Evolutionary conservation across 2,329 filamentous ascomycete genomes (phyloP).

Genomic region (Phialemoniopsis sp.): DNA sequence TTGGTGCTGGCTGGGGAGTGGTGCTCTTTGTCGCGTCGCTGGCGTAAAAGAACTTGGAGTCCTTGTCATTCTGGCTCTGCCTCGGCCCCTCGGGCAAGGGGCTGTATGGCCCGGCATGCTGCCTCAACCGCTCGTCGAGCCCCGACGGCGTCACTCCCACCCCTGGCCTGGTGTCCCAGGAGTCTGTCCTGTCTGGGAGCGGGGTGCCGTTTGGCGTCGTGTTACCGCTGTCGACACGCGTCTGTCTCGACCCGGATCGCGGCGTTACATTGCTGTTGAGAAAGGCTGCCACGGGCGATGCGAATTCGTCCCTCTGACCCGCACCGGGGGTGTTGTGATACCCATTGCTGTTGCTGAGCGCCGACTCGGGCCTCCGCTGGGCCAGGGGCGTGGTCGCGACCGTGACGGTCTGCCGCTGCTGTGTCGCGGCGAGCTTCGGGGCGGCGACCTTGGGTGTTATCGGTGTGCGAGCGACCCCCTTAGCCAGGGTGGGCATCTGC

Average conservation of each 20-base stretch:
- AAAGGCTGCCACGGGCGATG: conserved; percentile 49
- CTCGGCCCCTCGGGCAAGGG: conserved; percentile 7
- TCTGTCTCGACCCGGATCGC: conserved; percentile 69
- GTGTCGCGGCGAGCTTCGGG: conserved; percentile 4
- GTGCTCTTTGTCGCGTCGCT: conserved; percentile 60
- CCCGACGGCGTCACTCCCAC: conserved; percentile 27
- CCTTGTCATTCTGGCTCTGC: conserved; percentile 11
- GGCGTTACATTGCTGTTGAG: conserved; percentile 71
- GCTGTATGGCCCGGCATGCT: conserved; percentile 25
- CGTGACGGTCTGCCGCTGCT: conserved; percentile 22
- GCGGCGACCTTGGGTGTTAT: conserved; percentile 52
- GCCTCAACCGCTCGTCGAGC: conserved; percentile 12
- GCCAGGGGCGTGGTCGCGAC: conserved; percentile 33
- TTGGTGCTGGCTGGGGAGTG: conserved; percentile 8
- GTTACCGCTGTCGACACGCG: conserved; percentile 63
- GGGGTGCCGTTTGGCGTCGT: conserved; percentile 64
- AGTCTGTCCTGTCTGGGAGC: conserved; percentile 36
- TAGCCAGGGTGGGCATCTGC: conserved; percentile 64
- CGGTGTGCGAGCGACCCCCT: conserved; percentile 44
- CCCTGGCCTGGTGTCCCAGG: conserved; percentile 34
- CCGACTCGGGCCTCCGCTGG: conserved; percentile 20
- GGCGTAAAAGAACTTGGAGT: conserved; percentile 87
- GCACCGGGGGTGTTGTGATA: conserved; percentile 8
- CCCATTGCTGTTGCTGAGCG: conserved; percentile 8
- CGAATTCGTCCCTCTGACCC: conserved; percentile 39